phyloP scores from a whole-genome alignment of 139 green algal genomes.

The Chlorella sp. region DNA sequence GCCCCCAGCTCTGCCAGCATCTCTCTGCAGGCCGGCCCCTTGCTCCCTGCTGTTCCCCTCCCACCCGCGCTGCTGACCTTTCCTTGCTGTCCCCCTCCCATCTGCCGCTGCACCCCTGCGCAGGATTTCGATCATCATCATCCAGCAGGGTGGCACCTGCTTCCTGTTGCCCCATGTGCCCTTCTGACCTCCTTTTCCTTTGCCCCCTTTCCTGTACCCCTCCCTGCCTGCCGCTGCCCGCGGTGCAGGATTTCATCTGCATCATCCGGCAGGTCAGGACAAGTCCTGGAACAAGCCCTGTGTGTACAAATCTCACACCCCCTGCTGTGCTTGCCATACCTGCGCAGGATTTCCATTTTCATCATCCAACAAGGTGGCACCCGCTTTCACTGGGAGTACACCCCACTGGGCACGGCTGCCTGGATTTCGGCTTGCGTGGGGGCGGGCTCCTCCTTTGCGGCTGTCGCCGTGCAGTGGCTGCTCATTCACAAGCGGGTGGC shows the following conservation, averaged over 20 bases:
- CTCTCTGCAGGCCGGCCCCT: background rate
- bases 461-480: background rate
- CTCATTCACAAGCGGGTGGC: slow-evolving; percentile 12
- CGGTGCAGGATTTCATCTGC: background rate
- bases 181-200: too few species aligned
- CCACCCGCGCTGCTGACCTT: too few species aligned
- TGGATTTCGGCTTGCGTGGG: slow-evolving; percentile 32
- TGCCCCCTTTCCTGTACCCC: background rate
- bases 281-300: background rate
- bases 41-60: background rate
- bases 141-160: too few species aligned
- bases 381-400: slow-evolving; percentile 20
- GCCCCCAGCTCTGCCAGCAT: too few species aligned
- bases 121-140: too few species aligned
- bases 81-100: background rate
- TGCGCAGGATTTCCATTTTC: slow-evolving; percentile 64
- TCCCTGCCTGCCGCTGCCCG: too few species aligned
- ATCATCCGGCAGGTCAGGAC: too few species aligned
- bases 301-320: background rate
- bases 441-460: background rate
- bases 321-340: background rate
- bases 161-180: too few species aligned
- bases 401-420: slow-evolving; percentile 14
- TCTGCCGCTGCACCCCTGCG: too few species aligned
- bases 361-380: slow-evolving; percentile 65